Evolutionary conservation across 306 rosid genomes (phyloP).

Genomic region (Canavalia ensiformis): DNA sequence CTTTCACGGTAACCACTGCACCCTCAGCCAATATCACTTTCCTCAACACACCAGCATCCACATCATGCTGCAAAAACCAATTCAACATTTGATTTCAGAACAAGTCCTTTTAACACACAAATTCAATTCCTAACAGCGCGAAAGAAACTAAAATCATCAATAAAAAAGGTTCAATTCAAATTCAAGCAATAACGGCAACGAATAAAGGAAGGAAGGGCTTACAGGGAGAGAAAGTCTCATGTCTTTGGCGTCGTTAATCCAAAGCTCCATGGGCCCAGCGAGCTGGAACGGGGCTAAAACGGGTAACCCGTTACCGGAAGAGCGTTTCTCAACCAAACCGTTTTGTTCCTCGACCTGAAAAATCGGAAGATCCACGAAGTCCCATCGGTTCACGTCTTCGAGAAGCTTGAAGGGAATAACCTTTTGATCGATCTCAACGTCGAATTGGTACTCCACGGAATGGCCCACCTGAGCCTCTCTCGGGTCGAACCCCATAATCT

Average conservation of each 20-base stretch:
- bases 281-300: constrained; percentile 92
- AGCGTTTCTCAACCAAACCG: constrained; percentile 60
- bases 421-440: constrained; percentile 76
- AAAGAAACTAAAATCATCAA: too few species aligned
- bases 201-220: constrained; percentile 32
- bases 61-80: constrained; percentile 83
- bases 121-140: too few species aligned
- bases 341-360: constrained; percentile 67
- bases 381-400: constrained; percentile 86
- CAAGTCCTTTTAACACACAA: not conserved
- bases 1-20: constrained; percentile 94
- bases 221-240: constrained; percentile 90
- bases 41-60: constrained; percentile 96
- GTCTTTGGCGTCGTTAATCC: constrained; percentile 91
- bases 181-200: not conserved
- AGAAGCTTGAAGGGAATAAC: constrained; percentile 84
- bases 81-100: constrained; percentile 15
- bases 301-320: constrained; percentile 54
- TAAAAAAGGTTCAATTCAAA: not conserved
- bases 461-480: constrained; percentile 85
- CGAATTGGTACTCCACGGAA: constrained; percentile 88
- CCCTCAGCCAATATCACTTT: constrained; percentile 94
- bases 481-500: constrained; percentile 79
- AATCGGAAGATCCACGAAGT: constrained; percentile 85
- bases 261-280: constrained; percentile 98